These are phyloP conservation scores for Umbilicus rupestris DNA, from an alignment of 164 flowering plant genomes.

Conservation along the genomic window DNA sequence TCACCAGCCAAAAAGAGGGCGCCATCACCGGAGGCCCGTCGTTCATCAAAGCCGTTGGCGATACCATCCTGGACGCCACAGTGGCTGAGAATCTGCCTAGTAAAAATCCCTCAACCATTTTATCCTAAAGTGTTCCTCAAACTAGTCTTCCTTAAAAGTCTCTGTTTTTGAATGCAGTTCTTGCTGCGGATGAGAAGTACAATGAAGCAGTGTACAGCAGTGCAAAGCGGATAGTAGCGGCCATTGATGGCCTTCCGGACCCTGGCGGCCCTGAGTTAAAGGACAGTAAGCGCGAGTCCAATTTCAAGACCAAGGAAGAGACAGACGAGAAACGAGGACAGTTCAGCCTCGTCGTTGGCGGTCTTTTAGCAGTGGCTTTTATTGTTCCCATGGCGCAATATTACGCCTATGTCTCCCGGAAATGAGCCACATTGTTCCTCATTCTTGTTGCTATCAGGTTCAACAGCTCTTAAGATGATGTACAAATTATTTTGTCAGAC, in stretches of 20 bases:
- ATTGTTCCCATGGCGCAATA: conserved; percentile 99
- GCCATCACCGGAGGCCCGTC: conserved; percentile 95
- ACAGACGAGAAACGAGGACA: conserved; percentile 96
- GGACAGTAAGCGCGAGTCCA: conserved; percentile 88
- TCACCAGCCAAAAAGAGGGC: conserved; percentile 97
- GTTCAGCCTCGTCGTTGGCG: conserved; percentile 93
- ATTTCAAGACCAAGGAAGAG: conserved; percentile 86
- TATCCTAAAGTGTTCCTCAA: neutral
- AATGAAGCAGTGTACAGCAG: conserved; percentile 78
- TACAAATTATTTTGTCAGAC: conserved; percentile 20
- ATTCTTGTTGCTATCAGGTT: neutral
- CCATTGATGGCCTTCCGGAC: conserved; percentile 94
- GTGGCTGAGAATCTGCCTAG: conserved; percentile 96
- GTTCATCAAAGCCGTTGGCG: conserved; percentile 83
- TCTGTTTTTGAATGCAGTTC: conserved; percentile 38
- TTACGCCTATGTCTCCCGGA: conserved; percentile 84
- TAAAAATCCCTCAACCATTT: too few species aligned
- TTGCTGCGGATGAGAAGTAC: conserved; percentile 95
- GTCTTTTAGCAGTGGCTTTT: conserved; percentile 86
- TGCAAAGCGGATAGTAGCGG: conserved; percentile 83
- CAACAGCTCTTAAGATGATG: conserved; percentile 12
- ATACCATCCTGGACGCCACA: conserved; percentile 73
- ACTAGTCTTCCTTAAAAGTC: neutral
- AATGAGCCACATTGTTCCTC: conserved; percentile 13
- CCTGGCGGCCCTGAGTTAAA: conserved; percentile 73